Evolutionary conservation across 306 rosid species (phyloP).

Genomic region (Gastrolobium bilobum): DNA sequence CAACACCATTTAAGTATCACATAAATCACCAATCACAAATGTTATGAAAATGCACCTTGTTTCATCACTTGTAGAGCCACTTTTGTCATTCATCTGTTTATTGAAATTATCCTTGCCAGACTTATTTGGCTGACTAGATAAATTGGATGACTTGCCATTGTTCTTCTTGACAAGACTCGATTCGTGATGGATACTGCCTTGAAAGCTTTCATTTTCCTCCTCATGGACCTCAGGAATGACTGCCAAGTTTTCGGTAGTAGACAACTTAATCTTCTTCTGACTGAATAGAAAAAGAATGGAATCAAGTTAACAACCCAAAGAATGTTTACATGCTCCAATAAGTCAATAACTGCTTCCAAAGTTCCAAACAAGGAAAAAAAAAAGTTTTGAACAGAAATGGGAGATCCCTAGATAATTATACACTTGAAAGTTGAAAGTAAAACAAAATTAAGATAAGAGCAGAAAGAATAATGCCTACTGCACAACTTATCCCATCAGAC

Average conservation of each 20-base stretch:
- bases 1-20: constrained; percentile 32
- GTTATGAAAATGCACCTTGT: constrained; percentile 62
- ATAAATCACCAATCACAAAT: constrained; percentile 29
- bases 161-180: constrained; percentile 55
- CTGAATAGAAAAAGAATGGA: constrained; percentile 56
- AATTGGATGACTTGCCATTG: constrained; percentile 52
- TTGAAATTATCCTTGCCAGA: constrained; percentile 42
- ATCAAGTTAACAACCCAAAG: constrained; percentile 36
- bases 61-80: constrained; percentile 47
- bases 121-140: constrained; percentile 51
- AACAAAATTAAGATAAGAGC: constrained; percentile 11
- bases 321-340: constrained; percentile 26
- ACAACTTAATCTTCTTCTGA: constrained; percentile 76
- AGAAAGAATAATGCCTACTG: constrained; percentile 21
- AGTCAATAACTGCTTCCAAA: constrained; percentile 30
- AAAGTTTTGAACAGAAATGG: background rate
- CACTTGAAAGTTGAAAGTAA: background rate
- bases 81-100: constrained; percentile 52
- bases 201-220: constrained; percentile 55
- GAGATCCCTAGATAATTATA: constrained; percentile 24
- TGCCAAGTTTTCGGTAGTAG: constrained; percentile 52
- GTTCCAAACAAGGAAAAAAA: constrained; percentile 4
- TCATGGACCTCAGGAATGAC: constrained; percentile 50
- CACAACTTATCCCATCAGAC: background rate
- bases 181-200: constrained; percentile 40